These are phyloP conservation scores for Camellia lanceoleosa DNA, from an alignment of 148 eudicot genomes.

Conservation along the genomic window DNA sequence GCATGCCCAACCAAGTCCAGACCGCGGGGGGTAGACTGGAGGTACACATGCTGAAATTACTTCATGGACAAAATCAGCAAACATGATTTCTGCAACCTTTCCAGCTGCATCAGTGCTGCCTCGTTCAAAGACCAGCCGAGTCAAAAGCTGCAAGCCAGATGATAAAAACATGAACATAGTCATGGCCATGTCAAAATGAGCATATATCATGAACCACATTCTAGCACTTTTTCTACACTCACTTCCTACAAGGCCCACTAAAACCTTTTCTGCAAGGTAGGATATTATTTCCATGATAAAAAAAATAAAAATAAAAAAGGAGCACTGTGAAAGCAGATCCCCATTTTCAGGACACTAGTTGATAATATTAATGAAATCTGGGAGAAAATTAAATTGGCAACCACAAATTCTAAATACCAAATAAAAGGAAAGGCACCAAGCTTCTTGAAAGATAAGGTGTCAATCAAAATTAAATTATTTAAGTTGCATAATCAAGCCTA, in stretches of 20 bases:
- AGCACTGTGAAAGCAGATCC: not conserved
- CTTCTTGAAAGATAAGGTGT: not conserved
- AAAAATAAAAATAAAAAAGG: no score
- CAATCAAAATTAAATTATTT: not conserved
- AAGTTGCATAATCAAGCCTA: constrained; percentile 4
- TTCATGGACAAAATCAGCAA: constrained; percentile 96
- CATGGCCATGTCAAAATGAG: not conserved
- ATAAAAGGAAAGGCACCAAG: no score
- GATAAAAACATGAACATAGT: not conserved
- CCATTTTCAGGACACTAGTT: not conserved
- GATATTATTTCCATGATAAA: not conserved
- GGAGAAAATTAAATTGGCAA: not conserved
- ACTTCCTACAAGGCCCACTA: not conserved
- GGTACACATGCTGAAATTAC: constrained; percentile 98
- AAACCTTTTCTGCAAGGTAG: not conserved
- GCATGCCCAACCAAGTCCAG: constrained; percentile 98
- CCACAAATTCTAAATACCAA: not conserved
- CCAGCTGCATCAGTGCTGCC: constrained; percentile 99
- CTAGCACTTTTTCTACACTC: no score
- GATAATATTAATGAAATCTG: not conserved
- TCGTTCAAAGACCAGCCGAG: constrained; percentile 87
- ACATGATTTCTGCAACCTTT: constrained; percentile 95
- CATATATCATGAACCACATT: not conserved
- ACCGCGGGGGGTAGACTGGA: constrained; percentile 90
- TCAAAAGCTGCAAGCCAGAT: constrained; percentile 67